Evolutionary conservation across 108 stramenopile species (phyloP), one percentile per base, ranked within the genome.

Genomic region (Nitzschia sp.): DNA sequence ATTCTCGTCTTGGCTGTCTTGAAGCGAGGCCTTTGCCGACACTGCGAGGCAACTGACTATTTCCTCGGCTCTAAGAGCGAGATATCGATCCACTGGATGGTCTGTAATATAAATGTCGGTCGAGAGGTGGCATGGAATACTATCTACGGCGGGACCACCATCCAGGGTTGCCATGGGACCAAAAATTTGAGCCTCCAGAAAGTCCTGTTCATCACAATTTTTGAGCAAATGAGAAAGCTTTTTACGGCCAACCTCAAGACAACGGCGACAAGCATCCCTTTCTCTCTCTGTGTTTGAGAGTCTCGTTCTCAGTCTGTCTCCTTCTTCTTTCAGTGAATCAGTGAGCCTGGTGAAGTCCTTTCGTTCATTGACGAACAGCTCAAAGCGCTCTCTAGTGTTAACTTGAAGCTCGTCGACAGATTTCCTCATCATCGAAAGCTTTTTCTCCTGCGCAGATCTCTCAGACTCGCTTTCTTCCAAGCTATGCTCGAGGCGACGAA

Each of bases 21-120:
- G 45, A 26, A 75, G 25, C 11, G 66, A 52, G 2, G 67, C 47
- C 32, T 61, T 75, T 3, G 73, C 66, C 28, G 66, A 60, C 2
- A 68, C 13, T 1, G 73, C 73, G 13, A 75, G 6, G 36, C 66
- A 75, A 15, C 59, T 55, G 1, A 58, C 73, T n/a, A 75, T 61
- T 32, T 75, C 73, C 45, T 75, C 66, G 17, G 73, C 73, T 45
- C 66, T 31, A 8, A 29, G 21, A 13, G 33, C 6, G 19, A 34
- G 54, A 2, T 27, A 31, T 22, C 16, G 54, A 33, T 16, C 22
- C 17, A 52, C 19, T 28, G 0, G 54, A 16, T 25, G 50, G 25
- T 21, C 25, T 9, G 66, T 70, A 2, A 70, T 26, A 32, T 32
- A 70, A 21, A 70, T 30, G 23, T 70, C 69, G 17, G 68, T 38